These are phyloP conservation scores for Platanthera guangdongensis DNA, from an alignment of 106 monocot species.

Conservation along the genomic window DNA sequence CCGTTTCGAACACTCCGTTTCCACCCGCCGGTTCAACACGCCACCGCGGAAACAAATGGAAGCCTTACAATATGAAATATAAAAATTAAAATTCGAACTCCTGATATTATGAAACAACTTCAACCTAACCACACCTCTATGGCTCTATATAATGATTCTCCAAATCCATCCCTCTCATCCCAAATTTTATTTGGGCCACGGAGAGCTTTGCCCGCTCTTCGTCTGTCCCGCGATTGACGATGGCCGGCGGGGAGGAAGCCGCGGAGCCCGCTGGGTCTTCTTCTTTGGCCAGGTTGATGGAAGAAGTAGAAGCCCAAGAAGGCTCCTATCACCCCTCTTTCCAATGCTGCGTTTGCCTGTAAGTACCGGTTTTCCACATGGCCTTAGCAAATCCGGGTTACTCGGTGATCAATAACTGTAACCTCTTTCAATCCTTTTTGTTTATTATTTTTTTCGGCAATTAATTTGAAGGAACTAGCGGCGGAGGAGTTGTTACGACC, in stretches of 20 bases:
- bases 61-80: no score
- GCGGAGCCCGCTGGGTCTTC: background rate
- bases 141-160: no score
- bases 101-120: no score
- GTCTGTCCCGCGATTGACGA: background rate
- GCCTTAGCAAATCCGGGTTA: background rate
- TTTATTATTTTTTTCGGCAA: background rate
- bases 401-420: background rate
- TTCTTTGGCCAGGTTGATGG: background rate
- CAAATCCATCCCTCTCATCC: no score
- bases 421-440: background rate
- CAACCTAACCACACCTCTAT: no score
- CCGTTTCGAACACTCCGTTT: no score
- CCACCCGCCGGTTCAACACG: no score
- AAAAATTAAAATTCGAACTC: no score
- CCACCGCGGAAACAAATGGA: no score
- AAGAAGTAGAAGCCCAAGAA: background rate
- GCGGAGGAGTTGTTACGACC: background rate
- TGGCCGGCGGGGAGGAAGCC: background rate
- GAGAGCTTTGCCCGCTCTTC: background rate
- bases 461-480: background rate
- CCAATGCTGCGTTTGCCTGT: constrained; percentile 7
- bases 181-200: no score
- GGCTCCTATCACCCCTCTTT: constrained; percentile 1
- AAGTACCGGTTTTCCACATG: background rate